A percentile compares a stretch with the other conserved stretches of the same genome.
phyloP scores from a whole-genome alignment of 257 asterid species.

The Leonotis leonurus region DNA sequence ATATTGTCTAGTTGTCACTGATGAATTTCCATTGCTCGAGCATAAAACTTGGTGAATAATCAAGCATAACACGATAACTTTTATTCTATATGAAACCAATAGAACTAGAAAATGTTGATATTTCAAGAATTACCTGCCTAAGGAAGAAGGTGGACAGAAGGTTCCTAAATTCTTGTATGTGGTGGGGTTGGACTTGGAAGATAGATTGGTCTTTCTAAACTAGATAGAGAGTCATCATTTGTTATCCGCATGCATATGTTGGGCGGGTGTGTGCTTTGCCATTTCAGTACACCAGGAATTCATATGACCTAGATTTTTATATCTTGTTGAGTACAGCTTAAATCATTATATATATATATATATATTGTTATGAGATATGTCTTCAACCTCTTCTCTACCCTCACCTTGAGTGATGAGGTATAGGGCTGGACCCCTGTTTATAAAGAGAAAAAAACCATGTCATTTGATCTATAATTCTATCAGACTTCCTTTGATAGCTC shows the following conservation, averaged over 20 bases:
- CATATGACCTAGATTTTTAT: not conserved
- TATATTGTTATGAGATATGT: conserved; percentile 3
- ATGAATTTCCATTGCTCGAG: conserved; percentile 1
- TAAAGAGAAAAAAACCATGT: conserved; percentile 1
- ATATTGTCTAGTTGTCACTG: not conserved
- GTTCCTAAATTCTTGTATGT: not conserved
- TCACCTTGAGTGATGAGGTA: not conserved
- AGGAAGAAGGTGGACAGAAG: not conserved
- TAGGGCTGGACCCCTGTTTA: not conserved
- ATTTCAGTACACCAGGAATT: not conserved
- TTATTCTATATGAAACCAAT: not conserved
- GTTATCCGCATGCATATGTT: not conserved
- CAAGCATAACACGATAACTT: not conserved
- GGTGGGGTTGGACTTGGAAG: not conserved
- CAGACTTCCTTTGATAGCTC: not conserved
- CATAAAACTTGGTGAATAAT: not conserved
- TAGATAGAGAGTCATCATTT: not conserved
- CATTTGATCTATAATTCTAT: not conserved
- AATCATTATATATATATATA: not conserved
- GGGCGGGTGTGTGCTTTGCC: not conserved
- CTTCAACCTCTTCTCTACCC: not conserved
- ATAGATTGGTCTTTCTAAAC: not conserved
- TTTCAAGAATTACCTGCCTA: not conserved
- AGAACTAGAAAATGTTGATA: not conserved
- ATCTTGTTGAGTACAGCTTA: not conserved